Base-by-base conservation (phyloP, 441 rosid genomes). In the Codiaeum variegatum region DNA sequence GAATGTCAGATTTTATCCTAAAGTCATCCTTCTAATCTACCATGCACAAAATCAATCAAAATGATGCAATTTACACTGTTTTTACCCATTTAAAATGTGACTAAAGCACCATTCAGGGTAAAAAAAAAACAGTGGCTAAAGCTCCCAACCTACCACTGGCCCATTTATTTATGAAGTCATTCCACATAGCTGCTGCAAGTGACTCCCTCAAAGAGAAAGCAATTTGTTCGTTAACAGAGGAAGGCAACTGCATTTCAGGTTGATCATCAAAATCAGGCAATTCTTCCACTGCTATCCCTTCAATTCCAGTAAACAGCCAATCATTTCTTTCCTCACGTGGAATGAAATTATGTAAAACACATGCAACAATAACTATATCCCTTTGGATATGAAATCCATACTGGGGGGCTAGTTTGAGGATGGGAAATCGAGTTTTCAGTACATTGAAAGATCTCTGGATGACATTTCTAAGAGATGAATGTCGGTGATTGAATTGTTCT, bases 401-500 rank as follows among this genome's bases (percentile, higher is more conserved):
- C 55, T 84, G 95, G n/a, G 97, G 86, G 11, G 92, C 89, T 3
- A 90, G 87, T 83, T 85, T 91, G 72, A 88, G 88, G 63, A 92
- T 90, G 6, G 97, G 96, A 79, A 93, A 93, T 62, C 97, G 82
- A 31, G 86, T 74, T 77, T 83, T 91, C 80, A 93, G 80, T 72
- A 87, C 84, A 67, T 78, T 70, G 44, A 91, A 82, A 61, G 85
- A 85, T 81, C 72, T 83, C 64, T 80, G 86, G 49, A 93, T 86
- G 69, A 73, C 81, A 78, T 76, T 81, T 73, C 88, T 83, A 49
- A 87, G 83, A 64, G 73, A 84, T n/a, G 84, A 81, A 84, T 93
- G 96, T 47, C 97, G 83, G 81, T 91, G 92, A 66, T 91, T 93
- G 76, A 85, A 93, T 29, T 91, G 86, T 72, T 93, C 97, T 80